Evolutionary conservation across 148 eudicot species (phyloP).

Genomic region (Simmondsia chinensis): DNA sequence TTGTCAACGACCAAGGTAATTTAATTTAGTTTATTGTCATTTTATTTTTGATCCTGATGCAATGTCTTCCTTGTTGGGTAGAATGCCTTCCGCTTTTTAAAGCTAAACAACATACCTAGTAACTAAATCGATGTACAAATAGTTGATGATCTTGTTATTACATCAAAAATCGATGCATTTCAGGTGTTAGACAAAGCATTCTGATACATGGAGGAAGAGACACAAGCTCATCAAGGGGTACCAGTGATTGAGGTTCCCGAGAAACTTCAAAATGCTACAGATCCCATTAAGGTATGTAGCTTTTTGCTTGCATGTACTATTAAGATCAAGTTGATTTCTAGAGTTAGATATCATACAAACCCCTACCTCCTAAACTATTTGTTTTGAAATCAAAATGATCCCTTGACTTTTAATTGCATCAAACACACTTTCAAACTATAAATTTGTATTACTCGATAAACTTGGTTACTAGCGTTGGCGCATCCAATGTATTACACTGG

Average conservation of each 20-base stretch:
- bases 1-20: too few relatives aligned
- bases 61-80: too few relatives aligned
- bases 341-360: too few relatives aligned
- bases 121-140: not conserved
- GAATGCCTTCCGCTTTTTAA: too few relatives aligned
- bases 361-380: too few relatives aligned
- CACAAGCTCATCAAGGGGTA: conserved; percentile 34
- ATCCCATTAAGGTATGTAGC: conserved; percentile 36
- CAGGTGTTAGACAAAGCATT: conserved; percentile 14
- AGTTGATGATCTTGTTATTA: not conserved
- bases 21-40: not conserved
- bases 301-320: not conserved
- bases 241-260: conserved; percentile 32
- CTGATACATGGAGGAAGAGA: conserved; percentile 50
- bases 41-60: too few relatives aligned
- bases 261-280: conserved; percentile 23
- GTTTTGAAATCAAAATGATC: not conserved
- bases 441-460: too few relatives aligned
- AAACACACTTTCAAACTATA: too few relatives aligned
- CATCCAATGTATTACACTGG: too few relatives aligned
- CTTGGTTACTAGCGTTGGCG: too few relatives aligned
- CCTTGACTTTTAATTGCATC: too few relatives aligned
- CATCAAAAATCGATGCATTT: not conserved
- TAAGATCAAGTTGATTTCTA: not conserved
- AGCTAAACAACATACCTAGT: not conserved